A percentile compares a stretch with the other conserved stretches of the same genome.
Conservation (phyloP, 352 stramenopile species). For the Achlya hypogyna region DNA sequence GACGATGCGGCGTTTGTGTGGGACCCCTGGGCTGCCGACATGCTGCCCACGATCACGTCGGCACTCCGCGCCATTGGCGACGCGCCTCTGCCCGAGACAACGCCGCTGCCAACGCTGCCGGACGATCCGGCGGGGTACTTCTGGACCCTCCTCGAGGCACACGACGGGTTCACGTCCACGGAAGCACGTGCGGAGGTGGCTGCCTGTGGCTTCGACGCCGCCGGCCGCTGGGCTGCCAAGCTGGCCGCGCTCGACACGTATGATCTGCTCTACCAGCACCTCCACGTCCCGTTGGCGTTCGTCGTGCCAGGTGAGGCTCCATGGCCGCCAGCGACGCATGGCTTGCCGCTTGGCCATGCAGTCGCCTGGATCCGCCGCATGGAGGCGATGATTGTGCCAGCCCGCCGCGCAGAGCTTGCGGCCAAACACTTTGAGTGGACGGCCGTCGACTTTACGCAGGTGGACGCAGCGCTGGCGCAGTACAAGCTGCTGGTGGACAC, state of each 20-base stretch:
- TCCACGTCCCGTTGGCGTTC: conserved; percentile 3
- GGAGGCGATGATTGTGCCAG: not conserved
- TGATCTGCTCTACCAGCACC: not conserved
- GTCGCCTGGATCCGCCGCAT: not conserved
- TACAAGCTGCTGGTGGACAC: not conserved
- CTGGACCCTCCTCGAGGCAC: not conserved
- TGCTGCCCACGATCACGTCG: not conserved
- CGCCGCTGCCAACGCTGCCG: not conserved
- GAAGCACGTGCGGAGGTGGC: no score
- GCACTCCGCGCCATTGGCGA: not conserved
- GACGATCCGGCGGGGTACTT: not conserved
- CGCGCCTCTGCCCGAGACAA: not conserved
- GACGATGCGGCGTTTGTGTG: not conserved
- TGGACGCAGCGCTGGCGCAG: not conserved
- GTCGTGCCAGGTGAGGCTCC: not conserved
- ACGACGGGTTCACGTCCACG: not conserved
- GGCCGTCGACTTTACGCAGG: not conserved
- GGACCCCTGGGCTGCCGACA: not conserved
- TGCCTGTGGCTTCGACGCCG: not conserved
- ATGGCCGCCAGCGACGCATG: not conserved
- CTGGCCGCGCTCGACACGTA: not conserved
- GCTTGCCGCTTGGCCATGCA: not conserved
- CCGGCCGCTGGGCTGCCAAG: not conserved
- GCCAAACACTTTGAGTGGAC: not conserved
- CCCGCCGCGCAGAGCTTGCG: not conserved